Evolutionary conservation across 352 stramenopile species (phyloP).

Genomic region (Phytopythium cucurbitacearum): DNA sequence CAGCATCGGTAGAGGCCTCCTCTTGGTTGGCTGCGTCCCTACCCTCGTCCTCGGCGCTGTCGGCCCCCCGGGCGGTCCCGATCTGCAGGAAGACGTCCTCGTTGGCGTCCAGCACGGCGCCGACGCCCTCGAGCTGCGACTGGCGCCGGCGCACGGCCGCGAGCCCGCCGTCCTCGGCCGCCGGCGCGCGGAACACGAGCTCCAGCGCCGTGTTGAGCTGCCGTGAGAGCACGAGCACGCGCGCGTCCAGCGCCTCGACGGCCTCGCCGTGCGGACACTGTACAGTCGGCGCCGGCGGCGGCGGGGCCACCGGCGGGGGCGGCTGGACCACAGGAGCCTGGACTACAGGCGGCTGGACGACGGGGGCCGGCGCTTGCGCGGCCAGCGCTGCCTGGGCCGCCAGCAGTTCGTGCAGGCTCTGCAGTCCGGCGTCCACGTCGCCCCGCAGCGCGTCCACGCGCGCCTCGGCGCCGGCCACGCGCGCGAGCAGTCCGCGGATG

Average conservation of each 20-base stretch:
- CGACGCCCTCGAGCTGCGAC: slow-evolving; percentile 34
- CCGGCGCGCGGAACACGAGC: slow-evolving; percentile 48
- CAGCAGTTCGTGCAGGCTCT: slow-evolving; percentile 27
- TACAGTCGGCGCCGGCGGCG: slow-evolving; percentile 3
- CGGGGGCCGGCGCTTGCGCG: slow-evolving; percentile 7
- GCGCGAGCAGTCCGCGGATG: slow-evolving; percentile 51
- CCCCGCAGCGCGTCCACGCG: slow-evolving; percentile 30
- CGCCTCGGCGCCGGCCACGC: slow-evolving; percentile 35
- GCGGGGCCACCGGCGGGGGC: too few relatives aligned
- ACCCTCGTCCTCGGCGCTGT: slow-evolving; percentile 2
- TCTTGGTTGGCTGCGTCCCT: too few relatives aligned
- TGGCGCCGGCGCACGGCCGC: slow-evolving; percentile 27
- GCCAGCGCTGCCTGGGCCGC: slow-evolving; percentile 11
- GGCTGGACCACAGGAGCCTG: neutral
- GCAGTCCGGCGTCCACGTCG: slow-evolving; percentile 23
- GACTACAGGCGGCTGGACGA: slow-evolving; percentile 11
- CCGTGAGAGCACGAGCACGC: slow-evolving; percentile 43
- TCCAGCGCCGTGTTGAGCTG: slow-evolving; percentile 63
- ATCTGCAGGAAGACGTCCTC: slow-evolving; percentile 53
- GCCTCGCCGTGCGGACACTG: slow-evolving; percentile 3
- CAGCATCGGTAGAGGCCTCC: too few relatives aligned
- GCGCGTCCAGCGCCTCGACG: slow-evolving; percentile 55
- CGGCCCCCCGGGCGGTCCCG: slow-evolving; percentile 6
- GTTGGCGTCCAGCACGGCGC: slow-evolving; percentile 55
- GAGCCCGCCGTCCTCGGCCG: slow-evolving; percentile 13